Conservation (phyloP, 106 monocot genomes). For the Vanilla planifolia region DNA sequence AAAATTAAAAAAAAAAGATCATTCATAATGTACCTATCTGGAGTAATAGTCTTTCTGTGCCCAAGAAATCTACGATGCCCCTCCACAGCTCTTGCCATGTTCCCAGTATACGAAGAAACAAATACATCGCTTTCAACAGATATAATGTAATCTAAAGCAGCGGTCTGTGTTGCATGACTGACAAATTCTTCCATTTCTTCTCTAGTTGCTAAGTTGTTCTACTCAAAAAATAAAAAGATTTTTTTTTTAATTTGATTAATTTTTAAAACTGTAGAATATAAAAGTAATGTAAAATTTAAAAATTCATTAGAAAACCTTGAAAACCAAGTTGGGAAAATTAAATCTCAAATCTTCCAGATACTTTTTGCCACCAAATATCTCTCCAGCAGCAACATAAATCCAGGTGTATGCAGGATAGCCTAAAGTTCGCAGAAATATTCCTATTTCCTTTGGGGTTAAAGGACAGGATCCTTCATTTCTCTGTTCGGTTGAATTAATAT, state of each 20-base stretch:
- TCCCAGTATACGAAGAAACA: conserved; percentile 84
- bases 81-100: conserved; percentile 98
- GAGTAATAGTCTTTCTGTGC: conserved; percentile 79
- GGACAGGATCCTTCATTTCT: conserved; percentile 79
- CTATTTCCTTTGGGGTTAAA: conserved; percentile 84
- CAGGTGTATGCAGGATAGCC: conserved; percentile 70
- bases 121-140: conserved; percentile 97
- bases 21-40: too few relatives aligned
- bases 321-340: conserved; percentile 79
- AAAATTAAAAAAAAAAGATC: too few relatives aligned
- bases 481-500: conserved; percentile 84
- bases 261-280: too few relatives aligned
- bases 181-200: conserved; percentile 62
- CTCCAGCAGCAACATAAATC: conserved; percentile 92
- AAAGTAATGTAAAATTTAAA: conserved; percentile 10
- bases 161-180: conserved; percentile 73
- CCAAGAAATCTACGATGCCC: conserved; percentile 94
- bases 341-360: conserved; percentile 59
- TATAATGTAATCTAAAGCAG: conserved; percentile 92
- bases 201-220: conserved; percentile 72
- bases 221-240: too few relatives aligned
- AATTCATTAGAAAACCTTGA: conserved; percentile 49
- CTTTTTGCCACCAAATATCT: conserved; percentile 73
- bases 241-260: too few relatives aligned
- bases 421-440: conserved; percentile 72